phyloP scores from a whole-genome alignment of 768 basidiomycete genomes.

The Neoboletus magnificus region DNA sequence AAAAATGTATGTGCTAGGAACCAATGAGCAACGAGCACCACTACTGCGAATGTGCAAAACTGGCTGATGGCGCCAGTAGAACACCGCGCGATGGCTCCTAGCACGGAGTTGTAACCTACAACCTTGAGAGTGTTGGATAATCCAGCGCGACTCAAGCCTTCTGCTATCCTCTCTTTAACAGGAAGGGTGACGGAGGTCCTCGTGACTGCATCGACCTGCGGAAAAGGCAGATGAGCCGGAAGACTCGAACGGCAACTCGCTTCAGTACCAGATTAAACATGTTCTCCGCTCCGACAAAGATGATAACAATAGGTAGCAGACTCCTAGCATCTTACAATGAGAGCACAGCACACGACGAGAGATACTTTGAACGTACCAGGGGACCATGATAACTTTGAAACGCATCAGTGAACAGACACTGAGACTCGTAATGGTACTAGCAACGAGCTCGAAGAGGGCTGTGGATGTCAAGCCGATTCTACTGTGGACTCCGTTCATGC shows the following conservation, averaged over 20 bases:
- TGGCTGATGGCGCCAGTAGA: conserved; percentile 82
- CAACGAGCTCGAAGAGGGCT: conserved; percentile 85
- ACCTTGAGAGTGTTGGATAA: conserved; percentile 92
- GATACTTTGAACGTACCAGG: conserved; percentile 55
- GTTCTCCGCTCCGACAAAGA: conserved; percentile 95
- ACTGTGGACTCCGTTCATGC: conserved; percentile 85
- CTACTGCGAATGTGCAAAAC: conserved; percentile 90
- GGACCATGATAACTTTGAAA: conserved; percentile 86
- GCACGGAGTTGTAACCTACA: conserved; percentile 76
- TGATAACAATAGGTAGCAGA: conserved; percentile 87
- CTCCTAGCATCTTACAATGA: conserved; percentile 49
- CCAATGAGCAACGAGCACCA: conserved; percentile 96
- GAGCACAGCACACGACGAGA: neutral
- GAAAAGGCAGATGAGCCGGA: conserved; percentile 24
- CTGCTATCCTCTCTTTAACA: conserved; percentile 88
- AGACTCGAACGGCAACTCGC: conserved; percentile 4
- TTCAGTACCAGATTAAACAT: conserved; percentile 86
- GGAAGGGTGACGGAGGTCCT: conserved; percentile 82
- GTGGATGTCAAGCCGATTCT: conserved; percentile 90
- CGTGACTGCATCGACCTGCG: conserved; percentile 78
- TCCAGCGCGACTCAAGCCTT: conserved; percentile 85
- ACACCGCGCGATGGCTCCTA: conserved; percentile 72
- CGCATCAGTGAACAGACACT: conserved; percentile 90
- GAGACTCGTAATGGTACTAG: conserved; percentile 90
- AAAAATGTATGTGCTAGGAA: conserved; percentile 97